These are phyloP conservation scores for Ganoderma multipileum DNA, from an alignment of 1,284 basidiomycete genomes.

Conservation along the genomic window DNA sequence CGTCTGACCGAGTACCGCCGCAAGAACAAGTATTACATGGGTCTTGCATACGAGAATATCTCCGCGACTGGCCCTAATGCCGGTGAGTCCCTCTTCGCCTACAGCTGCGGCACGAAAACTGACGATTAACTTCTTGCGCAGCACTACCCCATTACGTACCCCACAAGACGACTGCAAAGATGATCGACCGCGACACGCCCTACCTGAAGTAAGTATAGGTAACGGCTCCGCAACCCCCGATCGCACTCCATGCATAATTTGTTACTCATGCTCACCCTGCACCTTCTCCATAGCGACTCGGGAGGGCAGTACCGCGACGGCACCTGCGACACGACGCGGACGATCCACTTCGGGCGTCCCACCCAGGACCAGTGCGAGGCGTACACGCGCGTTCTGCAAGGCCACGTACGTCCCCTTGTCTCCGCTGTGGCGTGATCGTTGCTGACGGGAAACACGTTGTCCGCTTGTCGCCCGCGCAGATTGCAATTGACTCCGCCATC, in stretches of 20 bases:
- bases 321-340: conserved; percentile 94
- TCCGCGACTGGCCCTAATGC: conserved; percentile 92
- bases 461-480: conserved; percentile 51
- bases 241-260: background rate
- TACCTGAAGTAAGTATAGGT: conserved; percentile 83
- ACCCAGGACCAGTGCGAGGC: conserved; percentile 86
- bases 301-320: conserved; percentile 91
- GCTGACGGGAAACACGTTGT: conserved; percentile 20
- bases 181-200: conserved; percentile 81
- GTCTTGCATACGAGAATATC: conserved; percentile 94
- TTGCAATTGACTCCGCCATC: conserved; percentile 88
- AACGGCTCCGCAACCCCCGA: background rate
- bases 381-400: conserved; percentile 94
- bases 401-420: conserved; percentile 72
- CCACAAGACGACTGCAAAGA: conserved; percentile 67
- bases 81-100: conserved; percentile 42
- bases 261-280: conserved; percentile 24
- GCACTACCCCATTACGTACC: conserved; percentile 95
- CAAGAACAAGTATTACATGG: conserved; percentile 81
- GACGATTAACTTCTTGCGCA: conserved; percentile 17
- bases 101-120: background rate
- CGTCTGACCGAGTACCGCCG: conserved; percentile 83
- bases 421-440: conserved; percentile 13
- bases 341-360: conserved; percentile 88
- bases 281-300: conserved; percentile 66